Percentiles rank a stretch among this genome's conserved stretches.
phyloP scores from a whole-genome alignment of 179 eudicot species.

The Vitellaria paradoxa region DNA sequence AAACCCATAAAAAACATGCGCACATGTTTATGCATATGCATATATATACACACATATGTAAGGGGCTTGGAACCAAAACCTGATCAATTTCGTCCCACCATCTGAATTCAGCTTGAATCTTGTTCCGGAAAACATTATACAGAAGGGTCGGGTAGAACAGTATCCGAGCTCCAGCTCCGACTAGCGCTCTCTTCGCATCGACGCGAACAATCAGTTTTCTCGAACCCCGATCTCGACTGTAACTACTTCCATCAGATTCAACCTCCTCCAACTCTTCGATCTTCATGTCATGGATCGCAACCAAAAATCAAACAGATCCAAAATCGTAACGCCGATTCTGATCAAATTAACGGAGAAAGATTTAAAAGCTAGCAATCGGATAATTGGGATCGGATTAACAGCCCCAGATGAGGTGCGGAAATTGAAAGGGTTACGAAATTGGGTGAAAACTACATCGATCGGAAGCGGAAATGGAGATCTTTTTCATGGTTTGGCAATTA shows the following conservation, averaged over 20 bases:
- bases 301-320: neutral
- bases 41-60: no score
- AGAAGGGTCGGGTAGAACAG: slow-evolving; percentile 87
- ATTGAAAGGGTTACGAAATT: no score
- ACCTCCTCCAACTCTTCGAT: slow-evolving; percentile 59
- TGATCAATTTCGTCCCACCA: slow-evolving; percentile 98
- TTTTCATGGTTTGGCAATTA: neutral
- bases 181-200: slow-evolving; percentile 73
- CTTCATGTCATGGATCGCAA: slow-evolving; percentile 50
- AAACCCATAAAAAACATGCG: neutral
- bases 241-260: slow-evolving; percentile 14
- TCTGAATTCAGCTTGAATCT: slow-evolving; percentile 73
- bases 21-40: no score
- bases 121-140: slow-evolving; percentile 83
- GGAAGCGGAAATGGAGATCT: neutral
- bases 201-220: slow-evolving; percentile 42
- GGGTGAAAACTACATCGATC: neutral
- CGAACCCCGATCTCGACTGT: neutral
- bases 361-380: neutral
- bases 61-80: slow-evolving; percentile 33
- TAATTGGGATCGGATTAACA: no score
- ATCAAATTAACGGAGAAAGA: neutral
- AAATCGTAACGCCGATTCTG: neutral
- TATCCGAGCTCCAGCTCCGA: slow-evolving; percentile 90
- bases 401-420: no score